Percentiles rank a stretch among this genome's conserved stretches.
These are phyloP conservation scores for Wakefieldia striispora DNA, from an alignment of 768 basidiomycete genomes.

Conservation along the genomic window DNA sequence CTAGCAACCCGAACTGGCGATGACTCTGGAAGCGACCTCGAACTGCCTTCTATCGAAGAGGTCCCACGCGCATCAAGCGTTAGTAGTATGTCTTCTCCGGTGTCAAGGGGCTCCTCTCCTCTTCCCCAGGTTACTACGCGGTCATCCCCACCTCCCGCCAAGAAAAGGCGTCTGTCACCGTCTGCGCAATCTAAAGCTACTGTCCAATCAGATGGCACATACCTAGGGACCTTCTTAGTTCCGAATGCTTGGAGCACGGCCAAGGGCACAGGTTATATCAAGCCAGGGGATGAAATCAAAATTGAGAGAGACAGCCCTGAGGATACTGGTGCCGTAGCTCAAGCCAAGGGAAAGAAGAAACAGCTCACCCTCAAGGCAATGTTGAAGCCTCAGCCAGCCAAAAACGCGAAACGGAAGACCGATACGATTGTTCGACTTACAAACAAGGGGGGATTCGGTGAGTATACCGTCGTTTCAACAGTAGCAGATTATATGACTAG, in stretches of 20 bases:
- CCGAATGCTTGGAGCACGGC: conserved; percentile 79
- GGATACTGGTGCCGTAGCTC: conserved; percentile 21
- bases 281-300: conserved; percentile 55
- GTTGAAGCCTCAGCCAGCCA: conserved; percentile 56
- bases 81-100: conserved; percentile 36
- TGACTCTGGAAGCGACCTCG: conserved; percentile 33
- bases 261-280: conserved; percentile 69
- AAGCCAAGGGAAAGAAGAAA: conserved; percentile 46
- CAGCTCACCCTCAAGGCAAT: conserved; percentile 66
- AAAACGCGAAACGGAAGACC: conserved; percentile 47
- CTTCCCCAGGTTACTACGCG: conserved; percentile 7
- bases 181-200: conserved; percentile 13
- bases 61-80: conserved; percentile 41
- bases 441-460: conserved; percentile 66
- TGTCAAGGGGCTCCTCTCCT: conserved; percentile 29
- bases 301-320: conserved; percentile 55
- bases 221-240: conserved; percentile 67
- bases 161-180: conserved; percentile 51
- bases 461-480: conserved; percentile 6
- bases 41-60: conserved; percentile 32
- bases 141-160: conserved; percentile 38
- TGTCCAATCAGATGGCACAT: conserved; percentile 33
- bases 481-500: neutral
- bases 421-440: conserved; percentile 68
- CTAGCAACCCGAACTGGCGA: conserved; percentile 36